Percentiles rank a stretch among this genome's conserved stretches.
Evolutionary conservation across 1,284 basidiomycete species (phyloP).

Genomic region (Rhodotorula sp.): DNA sequence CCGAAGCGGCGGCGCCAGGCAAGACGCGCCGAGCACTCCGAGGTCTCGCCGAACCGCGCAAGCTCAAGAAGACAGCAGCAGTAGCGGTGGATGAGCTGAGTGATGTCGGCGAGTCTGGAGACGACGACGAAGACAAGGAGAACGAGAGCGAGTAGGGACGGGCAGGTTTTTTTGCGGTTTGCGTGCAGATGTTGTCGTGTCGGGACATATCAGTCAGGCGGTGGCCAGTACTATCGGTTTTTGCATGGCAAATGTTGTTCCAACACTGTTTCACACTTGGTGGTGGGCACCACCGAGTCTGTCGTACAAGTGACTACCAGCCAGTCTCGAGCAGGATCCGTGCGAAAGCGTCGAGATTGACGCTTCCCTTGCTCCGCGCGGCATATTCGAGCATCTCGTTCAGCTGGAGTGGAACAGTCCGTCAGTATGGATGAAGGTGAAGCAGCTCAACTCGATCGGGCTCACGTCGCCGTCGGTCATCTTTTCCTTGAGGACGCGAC

Average conservation of each 20-base stretch:
- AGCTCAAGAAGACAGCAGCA: slow-evolving; percentile 8
- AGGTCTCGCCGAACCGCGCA: slow-evolving; percentile 5
- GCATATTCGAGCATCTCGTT: slow-evolving; percentile 45
- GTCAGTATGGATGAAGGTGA: background rate
- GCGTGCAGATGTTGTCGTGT: background rate
- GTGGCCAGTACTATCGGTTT: too few species aligned
- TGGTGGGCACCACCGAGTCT: too few species aligned
- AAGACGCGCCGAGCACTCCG: slow-evolving; percentile 1
- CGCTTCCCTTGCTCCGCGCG: slow-evolving; percentile 16
- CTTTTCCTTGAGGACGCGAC: slow-evolving; percentile 41
- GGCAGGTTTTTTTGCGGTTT: background rate
- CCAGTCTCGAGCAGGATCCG: slow-evolving; percentile 37
- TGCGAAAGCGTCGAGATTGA: slow-evolving; percentile 39
- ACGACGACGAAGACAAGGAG: slow-evolving; percentile 6
- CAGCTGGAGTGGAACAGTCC: slow-evolving; percentile 18
- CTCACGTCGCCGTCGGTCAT: slow-evolving; percentile 42
- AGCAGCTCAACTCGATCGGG: background rate
- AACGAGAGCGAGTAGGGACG: background rate
- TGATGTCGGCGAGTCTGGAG: slow-evolving; percentile 13
- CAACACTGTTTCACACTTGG: too few species aligned
- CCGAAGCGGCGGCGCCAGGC: background rate
- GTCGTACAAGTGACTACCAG: background rate
- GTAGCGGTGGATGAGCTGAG: slow-evolving; percentile 4
- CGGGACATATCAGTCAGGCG: too few species aligned
- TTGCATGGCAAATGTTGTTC: too few species aligned